Evolutionary conservation across 1,139 yeast species (phyloP).

Genomic region (Petasospora fabianii): DNA sequence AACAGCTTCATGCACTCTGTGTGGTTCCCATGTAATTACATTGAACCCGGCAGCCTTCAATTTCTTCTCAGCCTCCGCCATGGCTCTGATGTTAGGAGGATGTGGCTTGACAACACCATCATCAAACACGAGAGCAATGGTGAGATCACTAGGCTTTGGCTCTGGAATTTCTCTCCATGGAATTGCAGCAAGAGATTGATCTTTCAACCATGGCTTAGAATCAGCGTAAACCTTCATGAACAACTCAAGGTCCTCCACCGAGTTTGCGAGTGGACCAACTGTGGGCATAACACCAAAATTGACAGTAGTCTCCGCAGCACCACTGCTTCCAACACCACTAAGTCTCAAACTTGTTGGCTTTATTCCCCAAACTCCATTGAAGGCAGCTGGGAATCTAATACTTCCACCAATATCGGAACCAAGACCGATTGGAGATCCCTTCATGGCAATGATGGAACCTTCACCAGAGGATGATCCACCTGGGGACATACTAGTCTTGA

Average conservation of each 20-base stretch:
- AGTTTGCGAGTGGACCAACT: slow-evolving; percentile 60
- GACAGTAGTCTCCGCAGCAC: slow-evolving; percentile 39
- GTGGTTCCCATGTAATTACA: slow-evolving; percentile 49
- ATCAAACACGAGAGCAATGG: slow-evolving; percentile 41
- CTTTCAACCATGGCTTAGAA: slow-evolving; percentile 55
- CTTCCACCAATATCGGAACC: slow-evolving; percentile 84
- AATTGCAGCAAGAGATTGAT: slow-evolving; percentile 46
- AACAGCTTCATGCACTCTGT: slow-evolving; percentile 45
- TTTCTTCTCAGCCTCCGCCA: slow-evolving; percentile 38
- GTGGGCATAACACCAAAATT: slow-evolving; percentile 42
- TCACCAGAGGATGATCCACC: slow-evolving; percentile 83
- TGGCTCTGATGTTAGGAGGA: slow-evolving; percentile 55
- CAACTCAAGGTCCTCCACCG: slow-evolving; percentile 59
- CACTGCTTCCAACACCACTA: slow-evolving; percentile 47
- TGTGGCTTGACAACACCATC: slow-evolving; percentile 49
- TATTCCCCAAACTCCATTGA: slow-evolving; percentile 61
- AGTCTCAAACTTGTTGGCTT: slow-evolving; percentile 67
- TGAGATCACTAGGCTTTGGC: slow-evolving; percentile 41
- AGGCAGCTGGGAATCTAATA: slow-evolving; percentile 73
- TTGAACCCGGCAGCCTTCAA: slow-evolving; percentile 42
- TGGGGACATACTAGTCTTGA: slow-evolving; percentile 48
- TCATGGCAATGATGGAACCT: slow-evolving; percentile 63
- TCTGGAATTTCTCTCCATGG: slow-evolving; percentile 52
- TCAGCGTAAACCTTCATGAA: slow-evolving; percentile 59
- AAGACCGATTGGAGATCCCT: slow-evolving; percentile 63